A percentile compares a stretch with the other conserved stretches of the same genome.
These are phyloP conservation scores for Helotiales sp. DNA, from an alignment of 2,329 filamentous ascomycete species.

Conservation along the genomic window DNA sequence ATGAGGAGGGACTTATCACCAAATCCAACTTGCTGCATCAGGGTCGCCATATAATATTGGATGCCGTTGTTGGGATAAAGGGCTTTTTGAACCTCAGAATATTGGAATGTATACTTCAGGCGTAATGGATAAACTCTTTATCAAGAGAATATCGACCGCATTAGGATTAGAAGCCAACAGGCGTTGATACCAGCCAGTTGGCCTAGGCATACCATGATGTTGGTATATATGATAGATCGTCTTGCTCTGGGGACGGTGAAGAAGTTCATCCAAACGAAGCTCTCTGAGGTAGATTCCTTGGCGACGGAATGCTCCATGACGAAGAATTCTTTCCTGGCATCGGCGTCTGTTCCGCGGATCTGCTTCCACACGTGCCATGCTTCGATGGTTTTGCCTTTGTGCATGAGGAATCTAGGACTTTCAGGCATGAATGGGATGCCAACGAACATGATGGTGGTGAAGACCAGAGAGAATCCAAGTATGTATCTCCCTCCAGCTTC, in stretches of 20 bases:
- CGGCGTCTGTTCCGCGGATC: conserved; percentile 65
- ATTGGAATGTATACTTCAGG: too few species aligned
- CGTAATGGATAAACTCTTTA: too few species aligned
- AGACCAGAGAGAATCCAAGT: conserved; percentile 72
- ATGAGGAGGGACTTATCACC: conserved; percentile 64
- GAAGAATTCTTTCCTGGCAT: conserved; percentile 72
- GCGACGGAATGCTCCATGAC: conserved; percentile 69
- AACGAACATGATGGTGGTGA: conserved; percentile 65
- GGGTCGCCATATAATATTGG: conserved; percentile 72
- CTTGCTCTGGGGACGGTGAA: conserved; percentile 72
- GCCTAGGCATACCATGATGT: conserved; percentile 71
- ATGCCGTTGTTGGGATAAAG: too few species aligned
- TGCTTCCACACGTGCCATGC: conserved; percentile 74
- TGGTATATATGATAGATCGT: conserved; percentile 68
- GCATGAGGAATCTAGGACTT: conserved; percentile 71
- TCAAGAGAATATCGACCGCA: too few species aligned
- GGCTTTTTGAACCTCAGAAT: too few species aligned
- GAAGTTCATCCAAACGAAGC: conserved; percentile 75
- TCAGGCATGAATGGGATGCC: conserved; percentile 77
- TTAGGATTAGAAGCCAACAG: too few species aligned
- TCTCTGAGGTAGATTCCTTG: conserved; percentile 59
- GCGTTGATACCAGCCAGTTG: conserved; percentile 75
- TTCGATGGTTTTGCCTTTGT: conserved; percentile 64
- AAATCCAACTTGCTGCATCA: conserved; percentile 73
- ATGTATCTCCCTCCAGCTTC: conserved; percentile 80